A percentile compares a stretch with the other conserved stretches of the same genome.
phyloP scores from a whole-genome alignment of 2,329 filamentous ascomycete genomes.

The Colletotrichum sansevieriae region DNA sequence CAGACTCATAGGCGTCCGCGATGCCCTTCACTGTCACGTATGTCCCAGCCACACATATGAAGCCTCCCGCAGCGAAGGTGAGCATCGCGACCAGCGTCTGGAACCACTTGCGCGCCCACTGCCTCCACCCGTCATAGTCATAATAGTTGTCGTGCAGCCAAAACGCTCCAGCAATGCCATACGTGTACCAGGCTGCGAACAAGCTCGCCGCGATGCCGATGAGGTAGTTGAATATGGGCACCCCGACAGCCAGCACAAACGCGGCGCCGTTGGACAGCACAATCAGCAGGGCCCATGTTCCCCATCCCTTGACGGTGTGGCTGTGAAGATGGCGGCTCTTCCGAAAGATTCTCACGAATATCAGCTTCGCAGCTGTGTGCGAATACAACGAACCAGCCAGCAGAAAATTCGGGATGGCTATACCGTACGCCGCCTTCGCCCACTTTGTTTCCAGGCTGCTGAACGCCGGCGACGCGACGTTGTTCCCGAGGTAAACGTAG shows the following conservation, averaged over 20 bases:
- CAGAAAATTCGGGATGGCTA: slow-evolving; percentile 64
- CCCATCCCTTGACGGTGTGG: slow-evolving; percentile 61
- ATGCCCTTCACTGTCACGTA: slow-evolving; percentile 61
- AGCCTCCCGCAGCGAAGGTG: slow-evolving; percentile 60
- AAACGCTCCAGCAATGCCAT: slow-evolving; percentile 64
- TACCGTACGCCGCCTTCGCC: slow-evolving; percentile 64
- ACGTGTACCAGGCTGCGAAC: slow-evolving; percentile 68
- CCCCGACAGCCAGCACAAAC: slow-evolving; percentile 58
- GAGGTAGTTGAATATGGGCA: slow-evolving; percentile 67
- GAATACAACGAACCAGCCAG: slow-evolving; percentile 63
- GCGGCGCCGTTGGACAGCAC: slow-evolving; percentile 60
- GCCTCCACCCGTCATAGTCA: slow-evolving; percentile 53
- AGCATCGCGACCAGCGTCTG: slow-evolving; percentile 55
- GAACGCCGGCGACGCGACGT: slow-evolving; percentile 61
- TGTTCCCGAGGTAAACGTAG: slow-evolving; percentile 63
- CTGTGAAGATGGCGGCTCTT: slow-evolving; percentile 60
- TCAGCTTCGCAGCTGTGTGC: slow-evolving; percentile 64
- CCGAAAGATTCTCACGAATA: slow-evolving; percentile 64
- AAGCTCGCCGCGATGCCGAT: slow-evolving; percentile 63
- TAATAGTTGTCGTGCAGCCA: slow-evolving; percentile 65
- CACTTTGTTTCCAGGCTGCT: slow-evolving; percentile 59
- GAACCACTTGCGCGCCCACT: slow-evolving; percentile 53
- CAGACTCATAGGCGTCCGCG: slow-evolving; percentile 42
- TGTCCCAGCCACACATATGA: slow-evolving; percentile 62
- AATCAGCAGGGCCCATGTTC: slow-evolving; percentile 60